Base-by-base conservation (phyloP, 78 protist species). In the Chrysochromulina parva region DNA sequence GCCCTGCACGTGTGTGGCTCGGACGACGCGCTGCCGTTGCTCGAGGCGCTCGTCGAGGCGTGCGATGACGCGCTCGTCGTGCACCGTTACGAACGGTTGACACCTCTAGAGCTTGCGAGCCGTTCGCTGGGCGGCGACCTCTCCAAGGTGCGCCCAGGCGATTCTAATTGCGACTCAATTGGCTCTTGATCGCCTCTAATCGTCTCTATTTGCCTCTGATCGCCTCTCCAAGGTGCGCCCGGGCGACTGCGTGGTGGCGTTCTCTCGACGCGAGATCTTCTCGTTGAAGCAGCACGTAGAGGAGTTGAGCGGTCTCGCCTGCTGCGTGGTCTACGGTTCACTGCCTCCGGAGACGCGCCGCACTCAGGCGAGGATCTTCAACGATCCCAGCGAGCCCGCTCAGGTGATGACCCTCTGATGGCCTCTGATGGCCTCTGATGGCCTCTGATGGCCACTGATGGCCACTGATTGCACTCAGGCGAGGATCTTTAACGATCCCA, bases 281-380 rank as follows among this genome's bases (percentile, higher is more conserved):
- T 13, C 5, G 52, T 76, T 86, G 26, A 1, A 9, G 17, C 54
- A 11, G 26, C 66, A 1, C 26, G 10, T 86, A 76, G 90, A 86
- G 73, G 10, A 3, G 81, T 1, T 6, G 17, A 2, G 26, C 48
- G 50, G 17, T 1, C 57, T 20, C 53, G 5, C 10, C 53, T 57
- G 81, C 81, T 47, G 52, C 38, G 57, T 86, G 17, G 24, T 86
- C 53, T 86, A 86, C 69, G 90, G 90, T 24, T 1, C 81, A 76
- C 69, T 86, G 80, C 90, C 90, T 22, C 90, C 90, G 28, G 81
- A 22, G 38, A 59, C 66, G 52, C 90, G 90, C 53, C 9, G n/a
- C 28, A 26, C 26, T 20, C 90, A 86, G 57, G 90, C 90, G 22
- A 13, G 19, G 28, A 16, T 3, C 81, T 86, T 86, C 71, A 57